phyloP scores from a whole-genome alignment of 768 basidiomycete species.

The Sarcodon aspratus region DNA sequence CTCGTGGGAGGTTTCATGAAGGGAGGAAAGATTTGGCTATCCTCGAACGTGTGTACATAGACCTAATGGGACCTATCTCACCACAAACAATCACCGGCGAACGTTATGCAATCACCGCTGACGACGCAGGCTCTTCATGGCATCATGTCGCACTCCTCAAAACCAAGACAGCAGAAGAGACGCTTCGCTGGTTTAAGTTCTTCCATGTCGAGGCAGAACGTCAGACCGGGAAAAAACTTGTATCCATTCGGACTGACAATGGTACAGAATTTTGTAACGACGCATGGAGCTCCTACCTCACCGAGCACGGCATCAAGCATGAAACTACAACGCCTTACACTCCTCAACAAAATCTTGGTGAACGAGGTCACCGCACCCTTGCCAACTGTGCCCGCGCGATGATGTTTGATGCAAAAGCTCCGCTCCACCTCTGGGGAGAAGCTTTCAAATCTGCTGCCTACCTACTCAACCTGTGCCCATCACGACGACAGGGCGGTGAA shows the following conservation, averaged over 20 bases:
- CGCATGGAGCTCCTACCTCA: not conserved
- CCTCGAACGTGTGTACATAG: no score
- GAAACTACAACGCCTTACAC: not conserved
- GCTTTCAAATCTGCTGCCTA: slow-evolving; percentile 2
- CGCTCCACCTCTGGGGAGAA: slow-evolving; percentile 6
- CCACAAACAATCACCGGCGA: not conserved
- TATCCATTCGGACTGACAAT: slow-evolving; percentile 3
- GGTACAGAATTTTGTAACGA: no score
- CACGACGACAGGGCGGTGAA: slow-evolving; percentile 1
- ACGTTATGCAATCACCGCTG: not conserved
- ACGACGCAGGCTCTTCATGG: not conserved
- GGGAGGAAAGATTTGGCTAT: no score
- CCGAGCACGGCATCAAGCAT: not conserved
- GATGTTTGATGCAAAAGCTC: slow-evolving; percentile 6
- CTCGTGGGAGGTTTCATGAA: no score
- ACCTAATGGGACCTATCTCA: slow-evolving; percentile 8
- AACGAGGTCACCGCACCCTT: slow-evolving; percentile 20
- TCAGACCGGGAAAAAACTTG: not conserved
- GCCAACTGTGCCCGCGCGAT: slow-evolving; percentile 8
- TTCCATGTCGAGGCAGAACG: not conserved
- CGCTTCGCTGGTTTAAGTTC: slow-evolving; percentile 4
- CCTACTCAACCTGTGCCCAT: slow-evolving; percentile 5
- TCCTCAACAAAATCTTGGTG: not conserved
- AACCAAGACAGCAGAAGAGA: not conserved
- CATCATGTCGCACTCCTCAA: not conserved